These are phyloP conservation scores for Ilyonectria mors-panacis DNA, from an alignment of 2,329 filamentous ascomycete genomes.

Conservation along the genomic window DNA sequence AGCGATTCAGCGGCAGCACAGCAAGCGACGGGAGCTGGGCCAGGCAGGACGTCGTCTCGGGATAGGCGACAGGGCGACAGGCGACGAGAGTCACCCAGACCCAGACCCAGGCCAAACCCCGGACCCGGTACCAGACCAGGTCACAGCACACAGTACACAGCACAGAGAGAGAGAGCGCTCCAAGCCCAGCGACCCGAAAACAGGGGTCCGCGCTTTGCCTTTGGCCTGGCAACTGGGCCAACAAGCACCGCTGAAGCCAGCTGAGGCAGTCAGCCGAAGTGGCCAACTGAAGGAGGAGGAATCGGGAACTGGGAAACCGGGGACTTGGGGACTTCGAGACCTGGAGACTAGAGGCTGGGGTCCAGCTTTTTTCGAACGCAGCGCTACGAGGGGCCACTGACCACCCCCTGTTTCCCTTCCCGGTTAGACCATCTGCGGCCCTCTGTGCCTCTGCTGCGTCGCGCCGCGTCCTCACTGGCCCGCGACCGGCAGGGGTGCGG, in stretches of 20 bases:
- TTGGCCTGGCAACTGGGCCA: conserved; percentile 28
- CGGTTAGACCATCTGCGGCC: conserved; percentile 37
- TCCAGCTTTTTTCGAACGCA: conserved; percentile 18
- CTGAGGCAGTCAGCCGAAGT: conserved; percentile 2
- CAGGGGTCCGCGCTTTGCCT: conserved; percentile 23
- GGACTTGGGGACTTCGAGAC: conserved; percentile 7
- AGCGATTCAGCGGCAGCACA: conserved; percentile 26
- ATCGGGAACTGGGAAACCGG: conserved; percentile 1
- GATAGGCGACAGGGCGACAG: conserved; percentile 26
- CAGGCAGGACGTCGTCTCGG: conserved; percentile 20
- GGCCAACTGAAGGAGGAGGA: conserved; percentile 10
- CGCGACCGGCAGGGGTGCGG: conserved; percentile 32
- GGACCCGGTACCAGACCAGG: conserved; percentile 12
- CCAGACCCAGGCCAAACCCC: conserved; percentile 19
- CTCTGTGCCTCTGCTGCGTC: conserved; percentile 31
- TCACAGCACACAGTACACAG: conserved; percentile 16
- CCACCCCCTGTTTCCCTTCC: conserved; percentile 37
- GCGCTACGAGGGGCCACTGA: conserved; percentile 45
- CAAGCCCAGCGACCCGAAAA: conserved; percentile 24
- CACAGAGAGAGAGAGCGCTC: conserved; percentile 27
- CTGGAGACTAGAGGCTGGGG: conserved; percentile 27
- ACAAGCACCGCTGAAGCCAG: conserved; percentile 3
- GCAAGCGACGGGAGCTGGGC: conserved; percentile 26
- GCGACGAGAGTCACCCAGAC: conserved; percentile 21
- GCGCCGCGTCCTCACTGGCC: conserved; percentile 39